Conservation (phyloP, 2,329 filamentous ascomycete genomes). For the Akanthomyces lecanii region DNA sequence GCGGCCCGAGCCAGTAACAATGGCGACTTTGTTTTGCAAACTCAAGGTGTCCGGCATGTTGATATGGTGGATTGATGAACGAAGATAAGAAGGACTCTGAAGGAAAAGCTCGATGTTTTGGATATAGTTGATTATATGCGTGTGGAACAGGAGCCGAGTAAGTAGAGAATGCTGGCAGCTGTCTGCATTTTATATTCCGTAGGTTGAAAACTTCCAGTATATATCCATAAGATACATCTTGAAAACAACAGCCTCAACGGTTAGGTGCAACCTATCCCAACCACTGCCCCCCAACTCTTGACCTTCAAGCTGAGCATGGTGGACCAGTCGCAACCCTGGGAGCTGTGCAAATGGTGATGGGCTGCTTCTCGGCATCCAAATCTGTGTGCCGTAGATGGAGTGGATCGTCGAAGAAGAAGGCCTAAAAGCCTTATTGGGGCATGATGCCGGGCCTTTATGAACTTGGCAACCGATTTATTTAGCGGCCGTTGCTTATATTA, state of each 20-base stretch:
- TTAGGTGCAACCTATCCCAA: background rate
- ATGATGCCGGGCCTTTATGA: no score
- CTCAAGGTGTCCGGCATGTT: constrained; percentile 33
- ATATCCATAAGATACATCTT: background rate
- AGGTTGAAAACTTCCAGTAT: no score
- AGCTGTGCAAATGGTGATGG: constrained; percentile 15
- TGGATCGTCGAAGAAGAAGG: background rate
- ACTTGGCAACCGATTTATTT: no score
- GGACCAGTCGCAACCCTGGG: background rate
- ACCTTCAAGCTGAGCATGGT: no score
- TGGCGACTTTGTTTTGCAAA: constrained; percentile 38
- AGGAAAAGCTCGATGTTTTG: background rate
- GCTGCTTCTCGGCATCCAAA: background rate
- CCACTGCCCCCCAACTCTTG: background rate
- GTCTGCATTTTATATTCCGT: background rate
- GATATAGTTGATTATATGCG: no score
- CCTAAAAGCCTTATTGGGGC: background rate
- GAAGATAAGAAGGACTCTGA: no score
- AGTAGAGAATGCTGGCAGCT: background rate
- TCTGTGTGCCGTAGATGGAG: background rate
- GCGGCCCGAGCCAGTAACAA: constrained; percentile 42
- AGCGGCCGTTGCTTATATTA: background rate
- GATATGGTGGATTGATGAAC: background rate
- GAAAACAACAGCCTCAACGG: background rate
- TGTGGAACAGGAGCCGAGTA: background rate